phyloP scores from a whole-genome alignment of 2,329 filamentous ascomycete genomes.

The Penicillium vulpinum region DNA sequence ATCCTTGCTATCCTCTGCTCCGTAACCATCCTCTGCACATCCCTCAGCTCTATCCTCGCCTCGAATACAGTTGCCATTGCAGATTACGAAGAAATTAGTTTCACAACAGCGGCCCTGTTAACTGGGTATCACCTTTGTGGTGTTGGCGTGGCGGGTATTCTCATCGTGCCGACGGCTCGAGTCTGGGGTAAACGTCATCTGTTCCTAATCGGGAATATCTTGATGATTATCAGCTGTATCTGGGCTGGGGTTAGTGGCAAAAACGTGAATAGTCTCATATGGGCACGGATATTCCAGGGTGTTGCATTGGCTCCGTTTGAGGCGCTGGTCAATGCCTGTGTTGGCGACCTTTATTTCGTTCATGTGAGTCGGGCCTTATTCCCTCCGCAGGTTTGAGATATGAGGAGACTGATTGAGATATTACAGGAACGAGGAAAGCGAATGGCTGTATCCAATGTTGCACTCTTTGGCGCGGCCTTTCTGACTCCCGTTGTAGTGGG shows the following conservation, averaged over 20 bases:
- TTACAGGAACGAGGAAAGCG: slow-evolving; percentile 70
- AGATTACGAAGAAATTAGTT: slow-evolving; percentile 62
- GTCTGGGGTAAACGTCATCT: slow-evolving; percentile 92
- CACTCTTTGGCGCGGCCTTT: slow-evolving; percentile 70
- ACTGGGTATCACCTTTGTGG: slow-evolving; percentile 88
- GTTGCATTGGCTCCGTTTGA: slow-evolving; percentile 87
- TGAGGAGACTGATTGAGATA: background rate
- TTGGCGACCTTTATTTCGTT: slow-evolving; percentile 89
- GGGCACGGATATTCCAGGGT: slow-evolving; percentile 80
- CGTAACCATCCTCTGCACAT: slow-evolving; percentile 78
- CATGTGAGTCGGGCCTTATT: slow-evolving; percentile 58
- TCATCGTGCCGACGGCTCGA: slow-evolving; percentile 83
- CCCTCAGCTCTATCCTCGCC: slow-evolving; percentile 81
- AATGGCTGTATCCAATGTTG: slow-evolving; percentile 77
- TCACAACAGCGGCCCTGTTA: slow-evolving; percentile 76
- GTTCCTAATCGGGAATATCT: slow-evolving; percentile 73
- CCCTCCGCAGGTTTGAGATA: background rate
- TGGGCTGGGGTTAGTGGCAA: slow-evolving; percentile 73
- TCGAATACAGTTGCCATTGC: slow-evolving; percentile 81
- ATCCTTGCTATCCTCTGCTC: slow-evolving; percentile 78
- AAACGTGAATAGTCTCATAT: slow-evolving; percentile 71
- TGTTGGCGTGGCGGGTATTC: slow-evolving; percentile 74
- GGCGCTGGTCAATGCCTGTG: slow-evolving; percentile 80
- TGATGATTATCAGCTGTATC: slow-evolving; percentile 70
- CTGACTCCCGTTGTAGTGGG: slow-evolving; percentile 88